These are phyloP conservation scores for Mollisiaceae sp. DNA, from an alignment of 2,329 filamentous ascomycete species.

Conservation along the genomic window DNA sequence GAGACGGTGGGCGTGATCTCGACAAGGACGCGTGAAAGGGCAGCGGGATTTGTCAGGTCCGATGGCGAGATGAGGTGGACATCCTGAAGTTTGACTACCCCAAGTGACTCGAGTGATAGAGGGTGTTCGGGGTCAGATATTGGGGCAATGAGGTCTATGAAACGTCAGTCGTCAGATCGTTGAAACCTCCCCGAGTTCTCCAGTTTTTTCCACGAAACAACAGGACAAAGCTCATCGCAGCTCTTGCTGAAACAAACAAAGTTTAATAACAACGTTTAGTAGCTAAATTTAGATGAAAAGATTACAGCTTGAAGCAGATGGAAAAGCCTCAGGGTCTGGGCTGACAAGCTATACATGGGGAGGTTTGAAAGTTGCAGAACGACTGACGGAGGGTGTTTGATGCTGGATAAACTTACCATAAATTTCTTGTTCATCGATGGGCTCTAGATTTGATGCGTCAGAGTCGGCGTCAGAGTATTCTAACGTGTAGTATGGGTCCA, in stretches of 20 bases:
- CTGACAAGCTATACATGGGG: neutral
- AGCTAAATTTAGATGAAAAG: conserved; percentile 17
- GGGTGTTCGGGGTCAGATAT: conserved; percentile 98
- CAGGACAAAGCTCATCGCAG: neutral
- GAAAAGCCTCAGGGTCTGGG: neutral
- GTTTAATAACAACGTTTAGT: conserved; percentile 1
- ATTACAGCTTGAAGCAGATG: neutral
- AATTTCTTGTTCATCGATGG: conserved; percentile 96
- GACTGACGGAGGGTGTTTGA: conserved; percentile 1
- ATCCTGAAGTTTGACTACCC: conserved; percentile 94
- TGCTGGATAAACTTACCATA: conserved; percentile 65
- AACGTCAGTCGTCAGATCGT: conserved; percentile 43
- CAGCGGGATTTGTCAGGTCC: conserved; percentile 56
- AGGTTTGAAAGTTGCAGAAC: neutral
- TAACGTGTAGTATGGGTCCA: conserved; percentile 44
- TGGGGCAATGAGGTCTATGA: conserved; percentile 84
- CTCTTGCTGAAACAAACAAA: conserved; percentile 19
- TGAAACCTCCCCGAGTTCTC: conserved; percentile 19
- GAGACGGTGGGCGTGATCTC: conserved; percentile 96
- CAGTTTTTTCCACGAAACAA: conserved; percentile 9
- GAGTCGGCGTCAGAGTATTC: conserved; percentile 42
- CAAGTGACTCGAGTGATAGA: conserved; percentile 87
- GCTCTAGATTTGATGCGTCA: conserved; percentile 71
- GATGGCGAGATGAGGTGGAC: conserved; percentile 78
- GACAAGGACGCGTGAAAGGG: conserved; percentile 76